Percentiles rank a stretch among this genome's conserved stretches.
Evolutionary conservation across 768 basidiomycete species (phyloP).

Genomic region (Stropharia rugosoannulata): DNA sequence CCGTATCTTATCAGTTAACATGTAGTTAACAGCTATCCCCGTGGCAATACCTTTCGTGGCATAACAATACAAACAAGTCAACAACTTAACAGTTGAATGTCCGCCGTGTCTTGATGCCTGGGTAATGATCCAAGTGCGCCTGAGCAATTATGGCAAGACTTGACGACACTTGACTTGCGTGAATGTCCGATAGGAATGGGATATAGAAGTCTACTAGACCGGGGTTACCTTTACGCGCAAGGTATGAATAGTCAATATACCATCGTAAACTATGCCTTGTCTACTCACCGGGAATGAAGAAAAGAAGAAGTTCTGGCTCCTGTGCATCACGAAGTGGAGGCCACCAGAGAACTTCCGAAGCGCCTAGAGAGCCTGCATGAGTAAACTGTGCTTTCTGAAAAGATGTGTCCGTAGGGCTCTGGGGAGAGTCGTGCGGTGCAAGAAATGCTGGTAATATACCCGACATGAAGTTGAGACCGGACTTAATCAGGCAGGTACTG

Average conservation of each 20-base stretch:
- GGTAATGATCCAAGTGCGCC: slow-evolving; percentile 66
- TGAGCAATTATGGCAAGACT: slow-evolving; percentile 56
- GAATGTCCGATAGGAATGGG: slow-evolving; percentile 57
- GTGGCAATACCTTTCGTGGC: too few species aligned
- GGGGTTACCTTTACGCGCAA: slow-evolving; percentile 40
- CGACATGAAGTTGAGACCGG: neutral
- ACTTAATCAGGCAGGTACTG: too few species aligned
- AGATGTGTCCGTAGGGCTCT: neutral
- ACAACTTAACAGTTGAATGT: too few species aligned
- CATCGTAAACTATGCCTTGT: neutral
- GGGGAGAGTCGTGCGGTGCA: neutral
- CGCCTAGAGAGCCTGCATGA: slow-evolving; percentile 36
- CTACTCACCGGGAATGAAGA: slow-evolving; percentile 49
- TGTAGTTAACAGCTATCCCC: too few species aligned
- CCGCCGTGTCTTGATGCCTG: slow-evolving; percentile 20
- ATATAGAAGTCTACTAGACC: slow-evolving; percentile 69
- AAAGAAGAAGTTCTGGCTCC: slow-evolving; percentile 32
- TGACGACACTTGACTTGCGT: slow-evolving; percentile 30
- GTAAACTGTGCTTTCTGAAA: slow-evolving; percentile 34
- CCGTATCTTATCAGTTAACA: too few species aligned
- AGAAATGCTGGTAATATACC: slow-evolving; percentile 1
- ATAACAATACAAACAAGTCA: too few species aligned
- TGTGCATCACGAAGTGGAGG: slow-evolving; percentile 21
- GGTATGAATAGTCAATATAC: neutral
- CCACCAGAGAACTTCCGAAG: slow-evolving; percentile 57